A percentile compares a stretch with the other conserved stretches of the same genome.
These are phyloP conservation scores for Aspergillus glaucus DNA, from an alignment of 2,329 filamentous ascomycete species.

Conservation along the genomic window DNA sequence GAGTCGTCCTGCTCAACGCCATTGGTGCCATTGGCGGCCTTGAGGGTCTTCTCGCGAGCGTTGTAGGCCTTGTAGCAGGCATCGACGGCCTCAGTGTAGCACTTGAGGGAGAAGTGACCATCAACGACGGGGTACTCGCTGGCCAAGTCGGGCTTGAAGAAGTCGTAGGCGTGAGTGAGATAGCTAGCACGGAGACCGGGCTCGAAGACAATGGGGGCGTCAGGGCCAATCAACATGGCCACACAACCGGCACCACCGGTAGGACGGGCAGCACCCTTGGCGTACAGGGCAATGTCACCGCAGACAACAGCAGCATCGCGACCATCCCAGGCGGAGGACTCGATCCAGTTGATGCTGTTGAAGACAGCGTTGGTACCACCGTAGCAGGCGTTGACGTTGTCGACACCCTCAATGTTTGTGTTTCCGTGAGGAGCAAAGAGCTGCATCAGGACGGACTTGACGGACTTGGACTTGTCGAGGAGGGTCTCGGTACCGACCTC, in stretches of 20 bases:
- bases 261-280: slow-evolving; percentile 73
- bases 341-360: slow-evolving; percentile 78
- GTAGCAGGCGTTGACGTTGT: slow-evolving; percentile 81
- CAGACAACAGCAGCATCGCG: slow-evolving; percentile 73
- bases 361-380: slow-evolving; percentile 79
- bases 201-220: slow-evolving; percentile 71
- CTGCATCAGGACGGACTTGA: slow-evolving; percentile 85
- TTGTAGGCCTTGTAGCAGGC: slow-evolving; percentile 75
- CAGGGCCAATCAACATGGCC: slow-evolving; percentile 70
- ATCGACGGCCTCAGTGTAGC: slow-evolving; percentile 76
- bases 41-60: slow-evolving; percentile 61
- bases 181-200: slow-evolving; percentile 72
- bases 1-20: slow-evolving; percentile 35
- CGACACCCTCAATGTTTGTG: slow-evolving; percentile 76
- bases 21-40: slow-evolving; percentile 46
- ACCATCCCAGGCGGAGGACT: slow-evolving; percentile 82
- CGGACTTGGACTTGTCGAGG: slow-evolving; percentile 84
- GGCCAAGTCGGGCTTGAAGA: slow-evolving; percentile 83
- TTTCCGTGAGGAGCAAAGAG: slow-evolving; percentile 66
- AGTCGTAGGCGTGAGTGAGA: slow-evolving; percentile 81
- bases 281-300: slow-evolving; percentile 79
- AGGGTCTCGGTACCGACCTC: slow-evolving; percentile 83
- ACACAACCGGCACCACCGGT: slow-evolving; percentile 75
- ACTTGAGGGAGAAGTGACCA: slow-evolving; percentile 74
- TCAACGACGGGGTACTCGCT: slow-evolving; percentile 84